phyloP scores from a whole-genome alignment of 345 rosid species.

The Toxicodendron radicans region DNA sequence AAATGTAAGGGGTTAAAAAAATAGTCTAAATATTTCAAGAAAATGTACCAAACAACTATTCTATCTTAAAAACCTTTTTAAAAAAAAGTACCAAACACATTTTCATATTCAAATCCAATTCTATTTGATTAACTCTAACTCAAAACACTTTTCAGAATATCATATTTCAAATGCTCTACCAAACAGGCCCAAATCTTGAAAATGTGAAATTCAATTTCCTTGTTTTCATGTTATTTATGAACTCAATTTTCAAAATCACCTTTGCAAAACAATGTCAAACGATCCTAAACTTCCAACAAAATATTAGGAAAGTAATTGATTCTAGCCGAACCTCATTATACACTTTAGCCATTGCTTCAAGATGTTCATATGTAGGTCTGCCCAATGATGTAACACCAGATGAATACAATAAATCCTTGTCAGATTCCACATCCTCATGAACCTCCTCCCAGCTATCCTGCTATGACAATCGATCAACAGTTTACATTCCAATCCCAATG shows the following conservation, averaged over 20 bases:
- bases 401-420: conserved; percentile 45
- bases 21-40: no score
- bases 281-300: neutral
- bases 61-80: no score
- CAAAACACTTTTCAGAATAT: no score
- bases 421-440: conserved; percentile 51
- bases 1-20: no score
- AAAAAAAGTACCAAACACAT: no score
- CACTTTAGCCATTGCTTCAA: conserved; percentile 75
- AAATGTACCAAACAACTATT: no score
- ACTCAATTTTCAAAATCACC: no score
- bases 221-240: neutral
- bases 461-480: conserved; percentile 6
- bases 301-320: neutral
- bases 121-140: no score
- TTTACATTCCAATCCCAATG: conserved; percentile 4
- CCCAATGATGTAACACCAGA: conserved; percentile 44
- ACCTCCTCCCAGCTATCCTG: conserved; percentile 91
- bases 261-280: neutral
- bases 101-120: no score
- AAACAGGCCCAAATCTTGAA: neutral
- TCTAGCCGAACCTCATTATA: conserved; percentile 51
- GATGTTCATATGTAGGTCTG: conserved; percentile 68
- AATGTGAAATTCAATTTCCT: neutral
- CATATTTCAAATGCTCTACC: no score